A percentile compares a stretch with the other conserved stretches of the same genome.
phyloP scores from a whole-genome alignment of 1,139 yeast genomes.

The Candida labiduridarum region DNA sequence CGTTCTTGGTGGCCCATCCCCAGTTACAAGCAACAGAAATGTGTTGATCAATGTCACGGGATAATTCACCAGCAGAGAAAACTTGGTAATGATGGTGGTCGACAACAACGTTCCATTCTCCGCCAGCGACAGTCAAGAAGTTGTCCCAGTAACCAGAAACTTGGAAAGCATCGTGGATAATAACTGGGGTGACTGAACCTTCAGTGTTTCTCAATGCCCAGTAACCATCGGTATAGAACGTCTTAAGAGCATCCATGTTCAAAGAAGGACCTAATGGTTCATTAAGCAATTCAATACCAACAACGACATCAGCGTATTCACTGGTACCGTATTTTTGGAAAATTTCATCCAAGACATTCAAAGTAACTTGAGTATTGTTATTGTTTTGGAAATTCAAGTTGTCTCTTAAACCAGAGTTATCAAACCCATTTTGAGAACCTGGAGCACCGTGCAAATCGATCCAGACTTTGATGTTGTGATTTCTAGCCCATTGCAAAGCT shows the following conservation, averaged over 20 bases:
- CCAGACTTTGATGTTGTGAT: slow-evolving; percentile 74
- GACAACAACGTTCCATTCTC: slow-evolving; percentile 66
- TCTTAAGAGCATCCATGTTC: slow-evolving; percentile 58
- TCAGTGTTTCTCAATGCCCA: slow-evolving; percentile 42
- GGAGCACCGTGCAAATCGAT: slow-evolving; percentile 94
- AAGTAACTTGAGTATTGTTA: slow-evolving; percentile 53
- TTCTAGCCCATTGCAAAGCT: slow-evolving; percentile 77
- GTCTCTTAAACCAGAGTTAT: slow-evolving; percentile 89
- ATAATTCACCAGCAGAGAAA: slow-evolving; percentile 65
- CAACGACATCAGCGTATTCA: slow-evolving; percentile 68
- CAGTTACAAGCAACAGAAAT: slow-evolving; percentile 61
- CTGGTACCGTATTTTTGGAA: slow-evolving; percentile 65
- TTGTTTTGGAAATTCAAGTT: slow-evolving; percentile 56
- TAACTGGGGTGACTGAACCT: slow-evolving; percentile 53
- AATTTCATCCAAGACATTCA: slow-evolving; percentile 49
- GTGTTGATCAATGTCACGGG: slow-evolving; percentile 60
- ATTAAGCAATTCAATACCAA: slow-evolving; percentile 83
- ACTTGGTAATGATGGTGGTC: slow-evolving; percentile 96
- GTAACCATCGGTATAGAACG: slow-evolving; percentile 62
- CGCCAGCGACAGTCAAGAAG: slow-evolving; percentile 37
- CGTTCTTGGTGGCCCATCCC: slow-evolving; percentile 54
- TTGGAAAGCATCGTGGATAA: slow-evolving; percentile 78
- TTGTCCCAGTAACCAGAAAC: slow-evolving; percentile 63
- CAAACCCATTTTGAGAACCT: slow-evolving; percentile 97
- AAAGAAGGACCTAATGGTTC: slow-evolving; percentile 83